Percentiles rank a stretch among this genome's conserved stretches.
Evolutionary conservation across 2,329 filamentous ascomycete species (phyloP).

Genomic region (Dothideomycetes sp.): DNA sequence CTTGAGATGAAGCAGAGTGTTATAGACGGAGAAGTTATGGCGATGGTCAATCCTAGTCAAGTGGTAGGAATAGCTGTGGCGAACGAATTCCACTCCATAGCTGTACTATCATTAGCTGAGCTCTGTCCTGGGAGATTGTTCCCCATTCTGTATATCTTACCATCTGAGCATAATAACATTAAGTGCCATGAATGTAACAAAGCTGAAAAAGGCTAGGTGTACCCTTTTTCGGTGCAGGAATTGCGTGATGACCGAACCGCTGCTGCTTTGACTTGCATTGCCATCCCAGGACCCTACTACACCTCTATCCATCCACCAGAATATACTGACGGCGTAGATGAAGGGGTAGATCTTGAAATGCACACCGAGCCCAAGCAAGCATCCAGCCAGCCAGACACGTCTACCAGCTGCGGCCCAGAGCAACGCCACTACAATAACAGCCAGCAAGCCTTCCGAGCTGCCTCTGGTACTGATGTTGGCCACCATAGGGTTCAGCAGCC

Average conservation of each 20-base stretch:
- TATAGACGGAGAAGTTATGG: constrained; percentile 97
- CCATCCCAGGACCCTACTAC: constrained; percentile 4
- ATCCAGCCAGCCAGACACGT: constrained; percentile 54
- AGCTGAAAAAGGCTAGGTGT: constrained; percentile 50
- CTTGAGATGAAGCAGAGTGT: constrained; percentile 76
- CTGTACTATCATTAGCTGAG: constrained; percentile 25
- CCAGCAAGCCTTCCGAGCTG: constrained; percentile 83
- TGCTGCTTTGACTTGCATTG: no score
- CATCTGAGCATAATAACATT: constrained; percentile 70
- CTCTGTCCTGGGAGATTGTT: no score
- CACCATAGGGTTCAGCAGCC: constrained; percentile 96
- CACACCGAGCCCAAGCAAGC: constrained; percentile 70
- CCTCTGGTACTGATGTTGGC: constrained; percentile 92
- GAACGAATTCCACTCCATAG: constrained; percentile 70
- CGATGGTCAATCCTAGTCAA: constrained; percentile 87
- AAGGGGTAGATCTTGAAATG: constrained; percentile 99
- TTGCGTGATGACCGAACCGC: no score
- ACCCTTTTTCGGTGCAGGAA: constrained; percentile 34
- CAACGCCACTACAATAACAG: constrained; percentile 70
- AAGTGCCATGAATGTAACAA: constrained; percentile 60
- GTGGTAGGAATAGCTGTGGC: constrained; percentile 90
- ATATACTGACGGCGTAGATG: constrained; percentile 74
- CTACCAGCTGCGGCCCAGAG: constrained; percentile 68
- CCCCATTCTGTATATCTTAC: no score
- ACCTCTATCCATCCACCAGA: constrained; percentile 66